Base-by-base conservation (phyloP, 2,329 filamentous ascomycete species). In the Dactylella cylindrospora region DNA sequence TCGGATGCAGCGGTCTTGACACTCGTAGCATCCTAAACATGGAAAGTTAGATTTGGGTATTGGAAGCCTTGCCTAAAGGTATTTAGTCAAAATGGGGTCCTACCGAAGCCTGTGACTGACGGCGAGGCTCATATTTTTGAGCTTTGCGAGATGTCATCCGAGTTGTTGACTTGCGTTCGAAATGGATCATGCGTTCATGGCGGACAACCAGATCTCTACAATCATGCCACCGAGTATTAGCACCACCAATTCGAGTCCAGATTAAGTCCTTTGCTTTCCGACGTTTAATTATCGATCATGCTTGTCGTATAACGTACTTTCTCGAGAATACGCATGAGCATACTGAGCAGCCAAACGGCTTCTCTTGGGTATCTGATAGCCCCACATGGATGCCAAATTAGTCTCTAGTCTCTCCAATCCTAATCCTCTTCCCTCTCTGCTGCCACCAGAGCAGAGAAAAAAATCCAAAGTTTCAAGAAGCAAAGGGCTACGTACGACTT, bases 241-340 rank as follows among this genome's bases (percentile, higher is more conserved):
- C 43, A 22, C 40, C 38, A 23, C 26, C 12, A 9, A n/a, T 28
- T 6, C 12, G 10, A 35, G 8, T 15, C 22, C 12, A 23, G 20
- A 17, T 22, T 39, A 39, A 29, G 36, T 19, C 47, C 55, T n/a
- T 39, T 43, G 57, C 40, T 31, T 19, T 45, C 25, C n/a, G 15
- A 13, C 9, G 17, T 15, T 32, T n/a, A 19, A 13, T 15, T 5
- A 15, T 39, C 35, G 13, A 20, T 23, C 39, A 41, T 9, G 23
- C 20, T 13, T 26, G 28, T 5, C 15, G 22, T 10, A 40, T 13
- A 15, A 46, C 40, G 25, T 62, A 62, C 57, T 62, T 62, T 50
- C 57, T 54, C 22, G 57, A 62, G 46, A 62, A 62, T 49, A 62
- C 54, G 57, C 57, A 62, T 23, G 57, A 62, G 43, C 57, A 62